Evolutionary conservation across 169 alveolate species (phyloP).

Genomic region (Perkinsus olseni): DNA sequence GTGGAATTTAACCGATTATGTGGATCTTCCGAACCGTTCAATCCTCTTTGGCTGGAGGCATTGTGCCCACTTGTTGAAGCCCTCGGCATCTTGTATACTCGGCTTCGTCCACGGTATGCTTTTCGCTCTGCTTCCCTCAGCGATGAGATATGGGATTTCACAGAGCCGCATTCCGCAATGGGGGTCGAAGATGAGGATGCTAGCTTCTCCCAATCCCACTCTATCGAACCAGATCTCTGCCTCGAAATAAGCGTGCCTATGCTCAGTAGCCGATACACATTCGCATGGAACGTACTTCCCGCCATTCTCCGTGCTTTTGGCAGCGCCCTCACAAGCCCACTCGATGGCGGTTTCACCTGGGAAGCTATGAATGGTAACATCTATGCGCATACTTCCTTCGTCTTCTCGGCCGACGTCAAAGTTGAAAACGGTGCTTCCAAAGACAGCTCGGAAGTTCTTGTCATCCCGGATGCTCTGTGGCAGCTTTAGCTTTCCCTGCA

Average conservation of each 20-base stretch:
- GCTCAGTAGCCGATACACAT: too few relatives aligned
- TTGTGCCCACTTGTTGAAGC: not conserved
- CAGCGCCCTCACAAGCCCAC: not conserved
- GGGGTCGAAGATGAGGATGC: not conserved
- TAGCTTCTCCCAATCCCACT: not conserved
- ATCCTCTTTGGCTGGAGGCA: not conserved
- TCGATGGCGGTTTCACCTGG: not conserved
- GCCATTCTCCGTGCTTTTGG: not conserved
- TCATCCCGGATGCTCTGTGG: too few relatives aligned
- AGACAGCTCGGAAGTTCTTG: not conserved
- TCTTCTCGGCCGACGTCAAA: not conserved
- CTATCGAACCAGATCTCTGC: not conserved
- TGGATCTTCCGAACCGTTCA: not conserved
- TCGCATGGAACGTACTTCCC: too few relatives aligned
- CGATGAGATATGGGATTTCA: not conserved
- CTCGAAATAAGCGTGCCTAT: too few relatives aligned
- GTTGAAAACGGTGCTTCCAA: not conserved
- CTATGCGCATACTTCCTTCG: not conserved
- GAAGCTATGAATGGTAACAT: not conserved
- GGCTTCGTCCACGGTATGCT: not conserved
- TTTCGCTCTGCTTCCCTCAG: not conserved
- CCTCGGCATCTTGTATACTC: not conserved
- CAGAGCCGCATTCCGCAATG: not conserved
- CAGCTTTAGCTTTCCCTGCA: too few relatives aligned
- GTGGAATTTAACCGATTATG: not conserved